Percentiles rank a stretch among this genome's conserved stretches.
Evolutionary conservation across 805 yeast species (phyloP).

Genomic region (Hagleromyces aurorensis): DNA sequence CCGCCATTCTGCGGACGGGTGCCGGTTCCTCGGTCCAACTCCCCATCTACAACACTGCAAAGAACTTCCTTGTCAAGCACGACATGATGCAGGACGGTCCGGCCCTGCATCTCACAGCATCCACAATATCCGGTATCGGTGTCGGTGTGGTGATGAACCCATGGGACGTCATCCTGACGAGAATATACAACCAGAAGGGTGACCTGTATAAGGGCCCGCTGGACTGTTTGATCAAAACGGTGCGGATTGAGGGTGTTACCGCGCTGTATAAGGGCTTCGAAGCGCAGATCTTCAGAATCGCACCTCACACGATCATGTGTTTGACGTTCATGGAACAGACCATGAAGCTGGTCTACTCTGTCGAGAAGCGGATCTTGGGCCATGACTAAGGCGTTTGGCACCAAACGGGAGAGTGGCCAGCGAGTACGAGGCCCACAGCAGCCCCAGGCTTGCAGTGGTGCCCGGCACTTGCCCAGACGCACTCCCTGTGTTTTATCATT

Average conservation of each 20-base stretch:
- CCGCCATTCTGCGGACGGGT: constrained; percentile 91
- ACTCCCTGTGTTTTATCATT: too few species aligned
- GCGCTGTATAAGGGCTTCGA: constrained; percentile 94
- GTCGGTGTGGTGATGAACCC: constrained; percentile 96
- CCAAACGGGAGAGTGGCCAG: too few species aligned
- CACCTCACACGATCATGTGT: constrained; percentile 88
- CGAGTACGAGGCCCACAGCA: too few species aligned
- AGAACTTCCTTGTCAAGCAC: constrained; percentile 48
- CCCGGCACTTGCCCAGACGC: too few species aligned
- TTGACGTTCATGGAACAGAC: constrained; percentile 95
- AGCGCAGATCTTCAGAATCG: constrained; percentile 87
- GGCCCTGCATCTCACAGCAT: constrained; percentile 60
- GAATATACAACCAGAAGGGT: constrained; percentile 93
- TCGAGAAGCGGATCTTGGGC: constrained; percentile 27
- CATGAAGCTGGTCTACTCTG: constrained; percentile 48
- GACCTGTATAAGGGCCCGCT: constrained; percentile 76
- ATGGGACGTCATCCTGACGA: constrained; percentile 89
- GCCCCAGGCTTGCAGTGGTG: too few species aligned
- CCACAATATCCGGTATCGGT: constrained; percentile 79
- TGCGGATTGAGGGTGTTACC: constrained; percentile 69
- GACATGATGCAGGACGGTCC: constrained; percentile 55
- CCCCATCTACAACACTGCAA: constrained; percentile 79
- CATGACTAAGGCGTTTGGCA: too few species aligned
- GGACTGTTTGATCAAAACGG: constrained; percentile 83
- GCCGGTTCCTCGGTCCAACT: constrained; percentile 93